Conservation (phyloP, 176 grass and related monocot genomes). For the Oryza coarctata region DNA sequence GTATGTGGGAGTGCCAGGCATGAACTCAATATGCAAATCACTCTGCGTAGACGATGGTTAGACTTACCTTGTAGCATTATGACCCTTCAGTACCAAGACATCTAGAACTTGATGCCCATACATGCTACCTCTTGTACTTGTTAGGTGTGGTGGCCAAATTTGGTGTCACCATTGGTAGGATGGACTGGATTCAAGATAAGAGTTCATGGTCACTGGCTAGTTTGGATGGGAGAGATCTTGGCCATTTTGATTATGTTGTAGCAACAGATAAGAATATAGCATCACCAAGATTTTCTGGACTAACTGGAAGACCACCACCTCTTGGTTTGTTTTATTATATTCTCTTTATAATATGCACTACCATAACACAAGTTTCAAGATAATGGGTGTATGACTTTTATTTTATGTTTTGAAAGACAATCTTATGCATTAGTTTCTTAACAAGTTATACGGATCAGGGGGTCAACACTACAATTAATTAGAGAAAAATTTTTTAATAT, state of each 20-base stretch:
- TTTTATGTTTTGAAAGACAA: neutral
- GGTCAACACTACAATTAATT: neutral
- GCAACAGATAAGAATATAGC: conserved; percentile 76
- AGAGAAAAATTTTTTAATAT: neutral
- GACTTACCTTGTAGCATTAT: neutral
- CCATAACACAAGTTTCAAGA: neutral
- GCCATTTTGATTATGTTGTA: conserved; percentile 75
- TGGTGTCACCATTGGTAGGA: conserved; percentile 77
- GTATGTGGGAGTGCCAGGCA: conserved; percentile 80
- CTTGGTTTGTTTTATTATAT: conserved; percentile 59
- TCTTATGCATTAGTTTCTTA: neutral
- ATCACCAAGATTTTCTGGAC: conserved; percentile 63
- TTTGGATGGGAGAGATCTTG: conserved; percentile 74
- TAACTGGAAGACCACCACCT: conserved; percentile 70
- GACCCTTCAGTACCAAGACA: neutral
- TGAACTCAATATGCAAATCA: conserved; percentile 94
- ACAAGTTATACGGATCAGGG: neutral
- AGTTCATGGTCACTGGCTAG: conserved; percentile 76
- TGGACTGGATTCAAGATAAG: conserved; percentile 69
- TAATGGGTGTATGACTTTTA: neutral
- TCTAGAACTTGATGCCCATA: neutral
- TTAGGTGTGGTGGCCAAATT: conserved; percentile 82
- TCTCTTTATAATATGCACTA: neutral
- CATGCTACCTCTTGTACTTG: conserved; percentile 24
- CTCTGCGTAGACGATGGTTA: conserved; percentile 76